Evolutionary conservation across 345 rosid species (phyloP).

Genomic region (Kandelia obovata): DNA sequence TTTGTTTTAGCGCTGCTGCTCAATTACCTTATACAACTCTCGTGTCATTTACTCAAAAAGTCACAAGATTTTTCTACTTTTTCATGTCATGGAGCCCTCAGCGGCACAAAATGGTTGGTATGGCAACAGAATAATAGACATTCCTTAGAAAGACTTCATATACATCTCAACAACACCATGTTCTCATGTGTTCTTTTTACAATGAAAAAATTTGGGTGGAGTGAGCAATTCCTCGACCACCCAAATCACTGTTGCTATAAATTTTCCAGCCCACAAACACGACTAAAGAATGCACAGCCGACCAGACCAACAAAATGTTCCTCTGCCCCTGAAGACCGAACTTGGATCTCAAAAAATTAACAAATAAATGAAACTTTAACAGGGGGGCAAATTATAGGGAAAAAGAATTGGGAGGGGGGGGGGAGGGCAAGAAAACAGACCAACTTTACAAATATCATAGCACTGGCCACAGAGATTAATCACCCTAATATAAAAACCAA

Average conservation of each 20-base stretch:
- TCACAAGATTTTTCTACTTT: too few relatives aligned
- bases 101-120: too few relatives aligned
- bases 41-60: too few relatives aligned
- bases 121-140: too few relatives aligned
- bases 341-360: slow-evolving; percentile 26
- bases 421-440: neutral
- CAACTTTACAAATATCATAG: slow-evolving; percentile 19
- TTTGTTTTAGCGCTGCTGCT: neutral
- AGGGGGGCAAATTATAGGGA: slow-evolving; percentile 23
- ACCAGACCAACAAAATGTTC: slow-evolving; percentile 11
- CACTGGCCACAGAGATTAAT: slow-evolving; percentile 2
- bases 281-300: slow-evolving; percentile 10
- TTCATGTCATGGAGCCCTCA: too few relatives aligned
- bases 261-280: slow-evolving; percentile 10
- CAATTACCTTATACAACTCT: too few relatives aligned
- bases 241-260: slow-evolving; percentile 19
- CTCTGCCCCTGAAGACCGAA: slow-evolving; percentile 29
- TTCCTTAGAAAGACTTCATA: neutral
- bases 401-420: neutral
- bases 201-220: slow-evolving; percentile 32
- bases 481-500: slow-evolving; percentile 6
- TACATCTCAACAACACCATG: slow-evolving; percentile 18
- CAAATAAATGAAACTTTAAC: slow-evolving; percentile 39
- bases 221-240: slow-evolving; percentile 35
- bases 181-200: slow-evolving; percentile 25